Conservation (phyloP, 164 flowering plant genomes). For the Aristolochia californica region DNA sequence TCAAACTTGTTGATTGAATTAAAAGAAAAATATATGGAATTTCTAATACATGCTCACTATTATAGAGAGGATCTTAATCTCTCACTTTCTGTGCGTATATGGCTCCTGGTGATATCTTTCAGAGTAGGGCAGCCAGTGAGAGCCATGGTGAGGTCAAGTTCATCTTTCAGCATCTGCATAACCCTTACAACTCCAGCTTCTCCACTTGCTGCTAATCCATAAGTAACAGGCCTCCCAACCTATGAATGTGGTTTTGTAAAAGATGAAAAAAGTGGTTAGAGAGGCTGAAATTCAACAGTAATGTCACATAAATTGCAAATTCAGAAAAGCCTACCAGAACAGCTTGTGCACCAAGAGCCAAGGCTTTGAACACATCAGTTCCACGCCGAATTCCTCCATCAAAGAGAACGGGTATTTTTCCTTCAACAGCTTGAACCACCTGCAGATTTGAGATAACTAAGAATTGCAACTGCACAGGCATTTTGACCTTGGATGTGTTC, state of each 20-base stretch:
- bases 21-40: too few species aligned
- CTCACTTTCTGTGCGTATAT: slow-evolving; percentile 33
- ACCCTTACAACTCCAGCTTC: slow-evolving; percentile 39
- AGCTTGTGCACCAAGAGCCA: slow-evolving; percentile 93
- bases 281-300: neutral
- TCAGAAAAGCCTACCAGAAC: slow-evolving; percentile 33
- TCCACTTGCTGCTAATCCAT: slow-evolving; percentile 50
- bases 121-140: slow-evolving; percentile 51
- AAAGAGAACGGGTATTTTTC: slow-evolving; percentile 47
- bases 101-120: slow-evolving; percentile 49
- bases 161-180: slow-evolving; percentile 56
- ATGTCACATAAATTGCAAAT: neutral
- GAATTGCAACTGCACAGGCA: neutral
- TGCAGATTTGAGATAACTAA: slow-evolving; percentile 4
- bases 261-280: neutral
- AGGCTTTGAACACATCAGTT: slow-evolving; percentile 89
- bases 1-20: too few species aligned
- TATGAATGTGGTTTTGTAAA: slow-evolving; percentile 10
- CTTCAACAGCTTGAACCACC: slow-evolving; percentile 55
- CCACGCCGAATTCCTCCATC: slow-evolving; percentile 91
- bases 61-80: slow-evolving; percentile 31
- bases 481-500: neutral
- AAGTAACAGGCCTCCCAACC: slow-evolving; percentile 59
- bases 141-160: slow-evolving; percentile 71
- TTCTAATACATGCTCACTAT: neutral